phyloP scores from a whole-genome alignment of 805 yeast species.

The Candida insectalens region DNA sequence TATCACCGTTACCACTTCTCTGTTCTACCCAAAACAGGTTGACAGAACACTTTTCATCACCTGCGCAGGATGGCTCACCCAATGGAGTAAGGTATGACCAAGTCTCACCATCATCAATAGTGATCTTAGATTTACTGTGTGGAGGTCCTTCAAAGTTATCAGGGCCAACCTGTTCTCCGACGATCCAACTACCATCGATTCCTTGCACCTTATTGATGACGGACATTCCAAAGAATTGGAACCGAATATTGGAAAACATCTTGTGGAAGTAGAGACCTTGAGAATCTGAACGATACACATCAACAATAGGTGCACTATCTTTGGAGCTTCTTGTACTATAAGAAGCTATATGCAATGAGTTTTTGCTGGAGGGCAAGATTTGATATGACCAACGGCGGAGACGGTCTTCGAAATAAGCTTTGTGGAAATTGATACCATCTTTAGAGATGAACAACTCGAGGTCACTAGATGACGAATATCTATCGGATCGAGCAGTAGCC shows the following conservation, averaged over 20 bases:
- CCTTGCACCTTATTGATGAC: slow-evolving; percentile 34
- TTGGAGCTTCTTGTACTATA: slow-evolving; percentile 13
- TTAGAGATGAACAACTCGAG: slow-evolving; percentile 35
- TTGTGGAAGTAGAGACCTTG: slow-evolving; percentile 44
- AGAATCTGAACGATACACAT: slow-evolving; percentile 45
- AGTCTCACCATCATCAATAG: slow-evolving; percentile 43
- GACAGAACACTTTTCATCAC: slow-evolving; percentile 39
- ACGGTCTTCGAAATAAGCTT: slow-evolving; percentile 31
- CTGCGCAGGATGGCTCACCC: slow-evolving; percentile 35
- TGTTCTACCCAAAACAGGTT: slow-evolving; percentile 27
- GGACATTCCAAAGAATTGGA: slow-evolving; percentile 28
- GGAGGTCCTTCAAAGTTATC: slow-evolving; percentile 11
- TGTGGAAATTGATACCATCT: slow-evolving; percentile 31
- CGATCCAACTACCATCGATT: slow-evolving; percentile 56
- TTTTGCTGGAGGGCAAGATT: slow-evolving; percentile 30
- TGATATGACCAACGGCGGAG: slow-evolving; percentile 26
- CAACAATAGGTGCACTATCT: slow-evolving; percentile 16
- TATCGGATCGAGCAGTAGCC: slow-evolving; percentile 32
- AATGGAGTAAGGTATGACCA: slow-evolving; percentile 40
- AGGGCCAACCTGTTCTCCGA: slow-evolving; percentile 19
- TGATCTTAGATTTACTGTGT: slow-evolving; percentile 25
- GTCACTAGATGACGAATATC: slow-evolving; percentile 27
- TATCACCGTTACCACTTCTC: slow-evolving; percentile 31
- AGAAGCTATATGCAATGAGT: slow-evolving; percentile 32
- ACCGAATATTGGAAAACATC: slow-evolving; percentile 29